Evolutionary conservation across 1,139 yeast genomes (phyloP), one percentile per base, ranked within the genome.

Genomic region (Taphrina wiesneri): DNA sequence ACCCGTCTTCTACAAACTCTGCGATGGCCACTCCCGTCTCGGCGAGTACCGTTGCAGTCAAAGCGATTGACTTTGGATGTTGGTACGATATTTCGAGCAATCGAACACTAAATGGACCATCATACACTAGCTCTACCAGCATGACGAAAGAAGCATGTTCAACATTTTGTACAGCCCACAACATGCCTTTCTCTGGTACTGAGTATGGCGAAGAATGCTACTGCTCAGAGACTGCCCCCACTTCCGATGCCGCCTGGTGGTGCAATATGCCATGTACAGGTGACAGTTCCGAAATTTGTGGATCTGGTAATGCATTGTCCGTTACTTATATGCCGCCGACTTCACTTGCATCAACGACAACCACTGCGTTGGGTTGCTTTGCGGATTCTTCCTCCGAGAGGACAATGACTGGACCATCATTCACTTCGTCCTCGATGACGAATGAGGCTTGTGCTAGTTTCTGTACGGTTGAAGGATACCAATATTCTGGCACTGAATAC

Each of bases 251-350:
- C 11, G 64, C 64, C 17, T 49, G 52, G 51, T 60, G 64, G 64
- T 62, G 65, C 47, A 45, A 53, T 30, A 62, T 62, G 65, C 60
- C 65, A n/a, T 62, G 65, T 34, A 28, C 46, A 7, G 65, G 65
- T 7, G 41, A 62, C 54, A 25, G 39, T 19, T 21, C 52, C 19
- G 59, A 62, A 36, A 45, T 45, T 17, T 62, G 65, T 34, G 65
- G 65, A 9, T 53, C 60, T 7, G 60, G 60, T 21, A 62, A 62
- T 45, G 65, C 65, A 1, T 28, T 54, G 45, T 43, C 54, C n/a
- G 65, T 62, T 2, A 26, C 30, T 11, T 46, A 43, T 21, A 28
- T 26, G 26, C 56, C 56, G 5, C 59, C 36, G 49, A 52, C 30
- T 28, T n/a, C 56, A 9, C 2, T 15, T 17, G 19, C 53, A 2